Evolutionary conservation across 2,329 filamentous ascomycete species (phyloP), one percentile per base, ranked within the genome.

Genomic region (Talaromyces sp.): DNA sequence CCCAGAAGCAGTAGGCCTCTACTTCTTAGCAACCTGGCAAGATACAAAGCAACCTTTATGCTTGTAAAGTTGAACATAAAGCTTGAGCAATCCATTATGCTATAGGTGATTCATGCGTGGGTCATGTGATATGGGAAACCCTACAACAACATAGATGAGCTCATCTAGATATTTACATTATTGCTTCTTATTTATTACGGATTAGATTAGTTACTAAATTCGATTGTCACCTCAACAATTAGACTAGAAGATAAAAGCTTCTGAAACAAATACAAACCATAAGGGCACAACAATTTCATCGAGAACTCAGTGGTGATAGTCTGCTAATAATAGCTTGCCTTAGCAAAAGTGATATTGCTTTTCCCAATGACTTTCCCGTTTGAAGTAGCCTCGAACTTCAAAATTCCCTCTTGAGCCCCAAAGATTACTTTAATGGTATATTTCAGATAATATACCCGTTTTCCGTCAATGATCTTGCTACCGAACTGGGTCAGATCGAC

Each of bases 381-480:
- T 29, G 49, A 56, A 27, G 10, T 54, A 11, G 25, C 25, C n/a
- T 56, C 25, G 45, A 63, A 56, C 5, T 63, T 58, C 34, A 63
- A 22, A 11, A 63, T 40, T 11, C 61, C 61, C 6, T 56, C 61
- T 25, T 58, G 34, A 17, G 49, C 49, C 19, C 61, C 61, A 22
- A 63, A 34, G 3, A 22, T 25, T 15, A 63, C 61, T 43, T 63
- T 54, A 0, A 63, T 8, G 3, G 49, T 8, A 22, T 15, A 63
- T 2, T 43, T 0, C 5, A 63, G 17, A 4, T 3, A 0, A 63
- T 56, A 45, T 15, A 45, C 36, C 7, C 0, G 4, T 31, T 22
- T 3, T 15, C 61, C 49, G 17, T 15, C 5, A 6, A 56, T 56
- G 19, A 38, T 25, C 22, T 53, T 63, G 36, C 15, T 56, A 5